These are phyloP conservation scores for Keqinozyma sinolaborantium DNA, from an alignment of 1,139 yeast genomes.

Conservation along the genomic window DNA sequence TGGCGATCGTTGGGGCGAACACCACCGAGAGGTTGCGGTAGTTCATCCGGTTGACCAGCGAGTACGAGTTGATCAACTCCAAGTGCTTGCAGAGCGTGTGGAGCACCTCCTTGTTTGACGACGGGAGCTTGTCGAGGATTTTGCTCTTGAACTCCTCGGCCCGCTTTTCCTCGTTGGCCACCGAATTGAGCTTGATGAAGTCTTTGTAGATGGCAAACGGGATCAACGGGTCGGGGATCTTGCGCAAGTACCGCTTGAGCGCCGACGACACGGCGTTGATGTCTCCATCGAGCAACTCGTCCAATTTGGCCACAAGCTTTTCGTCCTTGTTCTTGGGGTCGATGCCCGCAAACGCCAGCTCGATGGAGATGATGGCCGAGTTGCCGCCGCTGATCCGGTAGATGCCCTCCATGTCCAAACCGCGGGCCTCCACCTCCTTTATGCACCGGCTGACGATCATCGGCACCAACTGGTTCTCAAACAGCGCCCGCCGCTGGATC, in stretches of 20 bases:
- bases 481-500: slow-evolving; percentile 53
- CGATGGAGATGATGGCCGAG: slow-evolving; percentile 63
- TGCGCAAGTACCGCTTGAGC: slow-evolving; percentile 79
- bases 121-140: slow-evolving; percentile 51
- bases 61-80: slow-evolving; percentile 46
- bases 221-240: slow-evolving; percentile 81
- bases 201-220: slow-evolving; percentile 67
- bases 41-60: slow-evolving; percentile 68
- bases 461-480: slow-evolving; percentile 66
- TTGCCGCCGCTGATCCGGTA: slow-evolving; percentile 90
- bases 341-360: slow-evolving; percentile 37
- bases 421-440: slow-evolving; percentile 73
- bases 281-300: slow-evolving; percentile 58
- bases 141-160: slow-evolving; percentile 23
- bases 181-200: slow-evolving; percentile 48
- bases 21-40: slow-evolving; percentile 82
- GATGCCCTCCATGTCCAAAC: slow-evolving; percentile 77
- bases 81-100: slow-evolving; percentile 61
- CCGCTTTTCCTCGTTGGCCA: slow-evolving; percentile 24
- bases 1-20: slow-evolving; percentile 89
- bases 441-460: slow-evolving; percentile 69
- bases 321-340: slow-evolving; percentile 26
- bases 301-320: slow-evolving; percentile 36
- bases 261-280: slow-evolving; percentile 86
- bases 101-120: slow-evolving; percentile 62